These are phyloP conservation scores for Eucalyptus microcorys DNA, from an alignment of 345 rosid genomes.

Conservation along the genomic window DNA sequence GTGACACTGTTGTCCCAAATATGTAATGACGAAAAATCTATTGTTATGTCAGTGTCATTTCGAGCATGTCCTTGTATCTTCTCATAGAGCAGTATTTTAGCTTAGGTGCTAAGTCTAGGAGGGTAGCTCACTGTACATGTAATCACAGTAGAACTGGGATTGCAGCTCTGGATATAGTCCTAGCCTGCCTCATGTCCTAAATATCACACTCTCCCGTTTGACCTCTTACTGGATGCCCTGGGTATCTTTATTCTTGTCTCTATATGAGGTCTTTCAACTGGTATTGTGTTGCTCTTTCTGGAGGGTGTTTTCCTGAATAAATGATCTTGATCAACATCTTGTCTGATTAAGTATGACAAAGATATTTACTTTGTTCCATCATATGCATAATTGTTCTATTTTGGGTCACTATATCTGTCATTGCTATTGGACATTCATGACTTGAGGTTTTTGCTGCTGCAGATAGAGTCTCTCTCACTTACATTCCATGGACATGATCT, in stretches of 20 bases:
- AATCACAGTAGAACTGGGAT: background rate
- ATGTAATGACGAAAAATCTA: background rate
- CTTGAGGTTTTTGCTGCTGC: conserved; percentile 9
- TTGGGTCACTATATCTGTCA: background rate
- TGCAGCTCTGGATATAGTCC: background rate
- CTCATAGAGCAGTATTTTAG: background rate
- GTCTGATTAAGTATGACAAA: background rate
- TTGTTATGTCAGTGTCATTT: background rate
- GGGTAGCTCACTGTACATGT: background rate
- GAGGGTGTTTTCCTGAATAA: background rate
- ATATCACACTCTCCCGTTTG: background rate
- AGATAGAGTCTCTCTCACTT: conserved; percentile 93
- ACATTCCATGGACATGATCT: conserved; percentile 98
- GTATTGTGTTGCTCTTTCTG: background rate
- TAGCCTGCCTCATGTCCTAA: background rate
- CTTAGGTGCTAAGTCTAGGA: background rate
- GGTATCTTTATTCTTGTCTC: background rate
- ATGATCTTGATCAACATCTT: background rate
- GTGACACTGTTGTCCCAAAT: background rate
- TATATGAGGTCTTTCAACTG: background rate
- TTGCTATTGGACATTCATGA: background rate
- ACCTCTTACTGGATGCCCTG: background rate
- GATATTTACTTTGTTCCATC: background rate
- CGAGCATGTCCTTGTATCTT: background rate
- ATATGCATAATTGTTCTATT: background rate